Conservation (phyloP, 192 early-diverging fungal genomes). For the Neocallimastix lanati region DNA sequence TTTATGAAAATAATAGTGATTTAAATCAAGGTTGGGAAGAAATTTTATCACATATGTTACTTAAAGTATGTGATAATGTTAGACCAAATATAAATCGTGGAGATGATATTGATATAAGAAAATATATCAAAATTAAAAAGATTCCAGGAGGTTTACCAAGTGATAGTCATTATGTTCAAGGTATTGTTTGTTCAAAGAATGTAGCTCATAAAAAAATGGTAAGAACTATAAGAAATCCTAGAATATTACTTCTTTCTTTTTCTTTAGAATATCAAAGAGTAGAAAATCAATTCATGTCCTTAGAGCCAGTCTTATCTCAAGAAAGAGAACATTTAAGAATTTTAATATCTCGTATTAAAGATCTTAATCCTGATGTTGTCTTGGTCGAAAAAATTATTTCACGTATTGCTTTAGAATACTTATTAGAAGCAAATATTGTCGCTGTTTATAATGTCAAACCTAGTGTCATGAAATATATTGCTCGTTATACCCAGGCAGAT, state of each 20-base stretch:
- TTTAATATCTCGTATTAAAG: conserved; percentile 58
- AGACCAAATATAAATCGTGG: conserved; percentile 47
- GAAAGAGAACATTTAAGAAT: conserved; percentile 67
- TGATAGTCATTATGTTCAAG: conserved; percentile 70
- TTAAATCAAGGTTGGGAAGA: conserved; percentile 37
- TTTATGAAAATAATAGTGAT: not conserved
- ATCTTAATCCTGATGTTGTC: conserved; percentile 57
- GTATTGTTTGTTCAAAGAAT: conserved; percentile 82
- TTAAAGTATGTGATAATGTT: conserved; percentile 39
- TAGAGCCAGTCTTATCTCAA: conserved; percentile 65
- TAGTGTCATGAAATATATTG: conserved; percentile 65
- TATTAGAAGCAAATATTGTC: conserved; percentile 59
- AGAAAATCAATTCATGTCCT: conserved; percentile 51
- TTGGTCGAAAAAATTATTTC: conserved; percentile 67
- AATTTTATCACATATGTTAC: conserved; percentile 48
- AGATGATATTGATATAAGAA: conserved; percentile 71
- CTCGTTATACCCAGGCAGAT: conserved; percentile 70
- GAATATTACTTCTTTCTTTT: conserved; percentile 72
- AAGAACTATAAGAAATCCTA: conserved; percentile 38
- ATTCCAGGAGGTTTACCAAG: conserved; percentile 66
- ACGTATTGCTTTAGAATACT: conserved; percentile 61
- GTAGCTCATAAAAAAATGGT: conserved; percentile 84
- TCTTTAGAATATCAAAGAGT: conserved; percentile 64
- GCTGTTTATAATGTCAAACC: conserved; percentile 78
- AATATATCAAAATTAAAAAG: conserved; percentile 89